Base-by-base conservation (phyloP, 108 stramenopile species). In the Cyclotella sp. region DNA sequence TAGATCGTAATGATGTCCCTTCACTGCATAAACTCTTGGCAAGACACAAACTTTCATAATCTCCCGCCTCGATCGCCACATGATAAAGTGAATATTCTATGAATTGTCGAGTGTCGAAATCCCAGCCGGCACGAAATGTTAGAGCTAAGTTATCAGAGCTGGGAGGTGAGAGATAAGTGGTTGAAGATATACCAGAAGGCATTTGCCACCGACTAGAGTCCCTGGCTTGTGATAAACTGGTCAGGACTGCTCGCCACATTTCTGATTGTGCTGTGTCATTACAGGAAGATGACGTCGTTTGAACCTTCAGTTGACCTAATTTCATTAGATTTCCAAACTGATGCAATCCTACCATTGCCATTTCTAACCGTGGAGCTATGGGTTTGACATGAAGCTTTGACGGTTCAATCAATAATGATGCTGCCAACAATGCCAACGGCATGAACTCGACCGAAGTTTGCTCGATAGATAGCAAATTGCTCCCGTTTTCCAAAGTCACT, bases 1-100 rank as follows among this genome's bases (percentile, higher is more conserved):
- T 91, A 11, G 91, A 66, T 46, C 92, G 85, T n/a, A 95, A 76
- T 7, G 88, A 88, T n/a, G 91, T 89, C n/a, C 90, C 91, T 51
- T 87, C 82, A 63, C 94, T 95, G 53, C 92, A 92, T 39, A 91
- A 82, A 19, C 91, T 84, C 67, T 92, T 76, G 7, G 92, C 94
- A 5, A 89, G 27, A 24, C 86, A 89, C 19, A 92, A 70, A 59
- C 83, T 84, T 34, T 93, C 90, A 28, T 82, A 83, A 64, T 95
- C 92, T 45, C 87, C 91, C 26, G 87, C 83, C 58, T 86, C 74
- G 46, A 86, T 86, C 9, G 94, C 92, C 26, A 91, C 91, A 62
- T 90, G 85, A 27, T 89, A 90, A 26, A 93, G 52, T 22, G 87
- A 84, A 66, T 90, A 82, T 26, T 95, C 94, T 18, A 95, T 39